A percentile compares a stretch with the other conserved stretches of the same genome.
Conservation (phyloP, 306 rosid species). For the Casuarina equisetifolia region DNA sequence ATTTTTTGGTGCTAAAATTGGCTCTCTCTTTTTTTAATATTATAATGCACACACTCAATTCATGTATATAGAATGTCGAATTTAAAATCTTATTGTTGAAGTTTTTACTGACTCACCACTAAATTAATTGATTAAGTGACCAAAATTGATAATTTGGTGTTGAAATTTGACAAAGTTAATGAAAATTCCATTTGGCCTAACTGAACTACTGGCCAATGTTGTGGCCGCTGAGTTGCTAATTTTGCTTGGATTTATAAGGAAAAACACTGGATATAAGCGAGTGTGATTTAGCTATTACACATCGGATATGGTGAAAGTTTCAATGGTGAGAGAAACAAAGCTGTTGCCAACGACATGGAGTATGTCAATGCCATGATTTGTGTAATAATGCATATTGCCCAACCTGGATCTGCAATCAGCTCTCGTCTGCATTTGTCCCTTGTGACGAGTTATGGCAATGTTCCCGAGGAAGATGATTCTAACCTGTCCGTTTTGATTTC, state of each 20-base stretch:
- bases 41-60: too few species aligned
- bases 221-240: conserved; percentile 54
- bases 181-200: not conserved
- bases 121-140: too few species aligned
- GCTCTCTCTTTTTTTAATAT: conserved; percentile 21
- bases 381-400: conserved; percentile 43
- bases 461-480: conserved; percentile 40
- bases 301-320: conserved; percentile 58
- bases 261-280: conserved; percentile 46
- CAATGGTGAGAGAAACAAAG: conserved; percentile 34
- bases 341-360: conserved; percentile 44
- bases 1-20: conserved; percentile 63
- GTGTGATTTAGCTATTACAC: conserved; percentile 79
- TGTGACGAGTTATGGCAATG: conserved; percentile 76
- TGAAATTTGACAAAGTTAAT: conserved; percentile 46
- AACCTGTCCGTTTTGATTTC: conserved; percentile 46
- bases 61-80: too few species aligned
- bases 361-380: conserved; percentile 70
- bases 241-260: conserved; percentile 78
- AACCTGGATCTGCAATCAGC: conserved; percentile 62
- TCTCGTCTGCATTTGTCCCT: conserved; percentile 77
- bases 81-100: too few species aligned
- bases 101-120: too few species aligned
- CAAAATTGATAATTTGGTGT: not conserved
- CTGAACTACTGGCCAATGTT: conserved; percentile 30